Evolutionary conservation across 1,139 yeast species (phyloP), one percentile per base, ranked within the genome.

Genomic region (Sugiyamaella xylanicola): DNA sequence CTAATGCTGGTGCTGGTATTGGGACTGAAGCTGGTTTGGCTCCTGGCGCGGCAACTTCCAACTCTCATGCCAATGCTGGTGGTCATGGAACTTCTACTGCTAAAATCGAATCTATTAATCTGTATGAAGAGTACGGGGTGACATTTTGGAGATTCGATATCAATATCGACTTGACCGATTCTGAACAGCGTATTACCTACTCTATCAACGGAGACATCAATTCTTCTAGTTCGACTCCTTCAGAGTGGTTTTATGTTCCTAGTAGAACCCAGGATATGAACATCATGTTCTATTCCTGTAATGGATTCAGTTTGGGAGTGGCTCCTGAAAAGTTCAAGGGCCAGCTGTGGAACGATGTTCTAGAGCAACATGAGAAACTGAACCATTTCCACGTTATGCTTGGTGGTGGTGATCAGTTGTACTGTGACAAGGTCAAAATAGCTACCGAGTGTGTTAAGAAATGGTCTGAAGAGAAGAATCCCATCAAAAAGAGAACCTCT

Each of bases 321-420:
- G 88, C 85, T 57, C 84, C 96, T 1, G 67, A 74, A 1, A 73
- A 74, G 15, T 92, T 84, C 72, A 81, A 83, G 41, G 88, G 92
- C 13, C 85, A 90, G 3, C 74, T 92, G 62, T 93, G 98, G 98
- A 78, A 75, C 51, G 97, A 93, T 68, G 95, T 92, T 2, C 67
- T 92, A 65, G 75, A 80, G 27, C 83, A 83, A 61, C 96, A 91
- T 68, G 66, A 74, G 4, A 61, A 67, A 7, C 13, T 19, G n/a
- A 92, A 86, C 49, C 63, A 58, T 35, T 90, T 88, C 73, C 97
- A 93, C 68, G 97, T 90, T 4, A 91, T 92, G 96, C 76, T 92
- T 43, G 98, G 98, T 19, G 98, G 98, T 50, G 99, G 99, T 35
- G 99, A 93, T 71, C 99, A 93, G 73, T 80, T 93, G 53, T 93